Base-by-base conservation (phyloP, 192 early-diverging fungal genomes). In the Phlyctochytrium bullatum region DNA sequence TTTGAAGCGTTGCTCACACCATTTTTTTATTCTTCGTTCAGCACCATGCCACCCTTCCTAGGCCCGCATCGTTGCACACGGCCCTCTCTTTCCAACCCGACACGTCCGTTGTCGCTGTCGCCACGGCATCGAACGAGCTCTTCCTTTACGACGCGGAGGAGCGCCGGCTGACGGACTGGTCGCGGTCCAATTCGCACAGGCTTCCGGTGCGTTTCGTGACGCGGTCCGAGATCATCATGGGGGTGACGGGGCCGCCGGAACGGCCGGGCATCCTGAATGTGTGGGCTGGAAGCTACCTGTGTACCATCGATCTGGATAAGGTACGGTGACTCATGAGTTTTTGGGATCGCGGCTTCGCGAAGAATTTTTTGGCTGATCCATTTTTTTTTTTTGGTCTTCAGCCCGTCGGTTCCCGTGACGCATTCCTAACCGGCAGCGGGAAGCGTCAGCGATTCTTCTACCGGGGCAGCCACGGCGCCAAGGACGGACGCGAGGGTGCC, bases 111-210 rank as follows among this genome's bases (percentile, higher is more conserved):
- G 68, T 93, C 28, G 69, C 88, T 28, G 73, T 93, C 24, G 82
- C 87, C 3, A 79, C 78, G 16, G 73, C 75, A 17, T 85, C 80
- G 20, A 93, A 91, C 69, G 85, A 87, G 64, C 89, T 95, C 76
- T 93, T 86, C 72, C 62, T 95, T 32, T 92, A 84, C 68, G 90
- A 98, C 63, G 83, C 88, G 20, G 77, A 88, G n/a, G 73, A 64
- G 2, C 63, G 47, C 6, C 78, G 77, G 24, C 77, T 92, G 51
- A 89, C 90, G 1, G 83, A 90, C 58, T 98, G 96, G 96, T 94
- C 92, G 17, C 74, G 81, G 52, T 76, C 83, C 64, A 81, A 91
- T 68, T 85, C 88, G 31, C 68, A 88, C 34, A 64, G 71, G 2
- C 80, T 95, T 29, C 92, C 93, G n/a, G 65, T 58, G 28, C 76